These are phyloP conservation scores for Lactuca sativa DNA, from an alignment of 129 eudicot genomes.

Conservation along the genomic window DNA sequence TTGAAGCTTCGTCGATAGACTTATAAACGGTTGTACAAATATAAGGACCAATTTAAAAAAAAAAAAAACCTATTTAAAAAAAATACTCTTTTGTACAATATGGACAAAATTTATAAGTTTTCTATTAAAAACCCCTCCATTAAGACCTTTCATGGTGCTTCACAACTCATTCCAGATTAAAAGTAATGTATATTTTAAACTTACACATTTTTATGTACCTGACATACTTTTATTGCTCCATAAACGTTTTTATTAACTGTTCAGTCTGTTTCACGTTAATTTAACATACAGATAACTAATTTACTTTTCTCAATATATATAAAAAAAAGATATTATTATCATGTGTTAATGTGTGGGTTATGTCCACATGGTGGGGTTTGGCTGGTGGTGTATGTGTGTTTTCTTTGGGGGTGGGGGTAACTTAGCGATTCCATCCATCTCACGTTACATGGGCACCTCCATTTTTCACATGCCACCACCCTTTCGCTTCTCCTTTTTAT, in stretches of 20 bases:
- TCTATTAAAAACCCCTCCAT: no score
- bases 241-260: neutral
- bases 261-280: neutral
- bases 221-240: neutral
- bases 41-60: no score
- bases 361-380: conserved; percentile 8
- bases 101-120: no score
- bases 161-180: neutral
- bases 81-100: no score
- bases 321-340: no score
- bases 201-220: neutral
- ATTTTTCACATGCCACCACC: conserved; percentile 18
- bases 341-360: neutral
- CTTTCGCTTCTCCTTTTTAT: conserved; percentile 2
- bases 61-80: no score
- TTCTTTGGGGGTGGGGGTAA: no score
- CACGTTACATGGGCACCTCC: conserved; percentile 24
- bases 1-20: no score
- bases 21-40: no score
- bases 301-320: no score
- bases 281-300: neutral
- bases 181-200: neutral
- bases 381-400: no score
- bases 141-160: no score
- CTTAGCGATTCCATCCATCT: conserved; percentile 20